phyloP scores from a whole-genome alignment of 2,329 filamentous ascomycete species.

The Aspergillus piperis region DNA sequence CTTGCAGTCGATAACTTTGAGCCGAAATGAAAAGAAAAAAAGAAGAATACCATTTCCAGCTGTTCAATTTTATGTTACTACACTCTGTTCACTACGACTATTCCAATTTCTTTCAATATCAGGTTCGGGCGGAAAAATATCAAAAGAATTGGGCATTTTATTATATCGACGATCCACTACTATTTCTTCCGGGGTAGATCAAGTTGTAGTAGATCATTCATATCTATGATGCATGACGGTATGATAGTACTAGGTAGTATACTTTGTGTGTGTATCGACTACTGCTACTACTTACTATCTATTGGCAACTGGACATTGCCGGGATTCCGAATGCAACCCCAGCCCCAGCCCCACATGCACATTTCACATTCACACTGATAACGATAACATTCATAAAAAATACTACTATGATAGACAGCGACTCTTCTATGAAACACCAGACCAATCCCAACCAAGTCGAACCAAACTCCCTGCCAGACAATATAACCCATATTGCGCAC shows the following conservation, averaged over 20 bases:
- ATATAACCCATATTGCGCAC: not conserved
- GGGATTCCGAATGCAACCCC: not conserved
- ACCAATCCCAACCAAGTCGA: not conserved
- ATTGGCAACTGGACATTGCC: not conserved
- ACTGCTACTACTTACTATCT: no score
- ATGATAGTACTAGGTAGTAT: no score
- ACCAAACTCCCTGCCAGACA: not conserved
- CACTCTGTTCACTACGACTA: constrained; percentile 34
- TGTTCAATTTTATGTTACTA: constrained; percentile 10
- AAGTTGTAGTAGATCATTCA: not conserved
- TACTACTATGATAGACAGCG: not conserved
- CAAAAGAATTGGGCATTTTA: constrained; percentile 19
- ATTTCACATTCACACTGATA: not conserved
- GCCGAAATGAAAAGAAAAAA: constrained; percentile 40
- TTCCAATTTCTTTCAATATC: constrained; percentile 27
- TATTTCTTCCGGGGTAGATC: not conserved
- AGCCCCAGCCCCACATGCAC: not conserved
- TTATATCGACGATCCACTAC: not conserved
- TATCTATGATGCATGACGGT: no score
- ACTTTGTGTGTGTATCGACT: no score
- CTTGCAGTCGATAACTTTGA: constrained; percentile 25
- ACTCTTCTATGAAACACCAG: no score
- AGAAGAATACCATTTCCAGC: constrained; percentile 41
- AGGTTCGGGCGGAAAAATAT: constrained; percentile 35
- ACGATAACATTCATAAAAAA: not conserved